Evolutionary conservation across 2,329 filamentous ascomycete genomes (phyloP).

Genomic region (Ascochyta clinopodiicola): DNA sequence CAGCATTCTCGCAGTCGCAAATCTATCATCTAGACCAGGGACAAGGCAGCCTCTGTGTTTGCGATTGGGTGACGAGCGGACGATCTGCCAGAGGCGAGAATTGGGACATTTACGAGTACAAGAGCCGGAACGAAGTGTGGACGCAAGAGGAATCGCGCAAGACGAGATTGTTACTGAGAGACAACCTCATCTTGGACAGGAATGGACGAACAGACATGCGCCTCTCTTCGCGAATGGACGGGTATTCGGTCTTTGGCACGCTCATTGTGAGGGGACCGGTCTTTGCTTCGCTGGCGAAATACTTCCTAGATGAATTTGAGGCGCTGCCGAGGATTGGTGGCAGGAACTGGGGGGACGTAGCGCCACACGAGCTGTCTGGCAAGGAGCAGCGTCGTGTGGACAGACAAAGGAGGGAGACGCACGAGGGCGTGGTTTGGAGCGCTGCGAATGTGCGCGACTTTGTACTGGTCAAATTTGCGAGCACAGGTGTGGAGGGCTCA

Average conservation of each 20-base stretch:
- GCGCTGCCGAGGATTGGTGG: conserved; percentile 81
- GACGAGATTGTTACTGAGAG: conserved; percentile 76
- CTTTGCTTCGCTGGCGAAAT: conserved; percentile 70
- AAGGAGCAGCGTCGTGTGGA: conserved; percentile 59
- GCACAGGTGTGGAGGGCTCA: conserved; percentile 79
- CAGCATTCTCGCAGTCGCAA: conserved; percentile 84
- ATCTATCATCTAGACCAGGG: conserved; percentile 68
- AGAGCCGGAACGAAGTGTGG: conserved; percentile 89
- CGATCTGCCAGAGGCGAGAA: conserved; percentile 83
- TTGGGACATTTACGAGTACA: conserved; percentile 83
- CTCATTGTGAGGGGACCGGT: conserved; percentile 79
- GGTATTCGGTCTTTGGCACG: conserved; percentile 80
- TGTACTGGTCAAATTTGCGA: conserved; percentile 89
- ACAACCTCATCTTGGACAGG: conserved; percentile 77
- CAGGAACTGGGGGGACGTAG: conserved; percentile 69
- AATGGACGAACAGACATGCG: conserved; percentile 44
- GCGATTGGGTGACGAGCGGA: conserved; percentile 95
- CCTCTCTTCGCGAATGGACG: conserved; percentile 67
- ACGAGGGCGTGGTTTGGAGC: conserved; percentile 46
- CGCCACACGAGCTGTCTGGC: conserved; percentile 44
- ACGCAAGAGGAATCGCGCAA: conserved; percentile 47
- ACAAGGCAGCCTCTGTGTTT: conserved; percentile 70
- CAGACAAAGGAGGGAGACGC: conserved; percentile 65
- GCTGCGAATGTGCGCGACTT: conserved; percentile 63
- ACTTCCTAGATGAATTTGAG: conserved; percentile 81